phyloP scores from a whole-genome alignment of 495 filamentous ascomycete species.

The Aspergillus bertholletiae region DNA sequence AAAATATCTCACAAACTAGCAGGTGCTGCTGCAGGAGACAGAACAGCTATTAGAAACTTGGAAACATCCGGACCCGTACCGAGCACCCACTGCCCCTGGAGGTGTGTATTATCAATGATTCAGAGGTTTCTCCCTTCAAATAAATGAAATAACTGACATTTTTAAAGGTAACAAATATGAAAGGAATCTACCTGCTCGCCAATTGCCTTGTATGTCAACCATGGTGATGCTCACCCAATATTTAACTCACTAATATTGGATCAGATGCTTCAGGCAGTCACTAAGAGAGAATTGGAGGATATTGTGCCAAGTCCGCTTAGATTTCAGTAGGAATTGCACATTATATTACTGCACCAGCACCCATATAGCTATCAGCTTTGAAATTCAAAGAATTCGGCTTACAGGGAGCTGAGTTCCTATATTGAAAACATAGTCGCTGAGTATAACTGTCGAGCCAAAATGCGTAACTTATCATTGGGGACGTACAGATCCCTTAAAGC shows the following conservation, averaged over 20 bases:
- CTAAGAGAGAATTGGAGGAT: background rate
- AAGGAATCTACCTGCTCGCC: slow-evolving; percentile 79
- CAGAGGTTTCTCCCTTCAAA: background rate
- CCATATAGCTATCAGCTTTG: too few species aligned
- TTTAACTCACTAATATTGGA: background rate
- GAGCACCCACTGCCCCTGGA: slow-evolving; percentile 84
- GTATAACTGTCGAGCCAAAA: background rate
- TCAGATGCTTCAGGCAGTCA: slow-evolving; percentile 13
- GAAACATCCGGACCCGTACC: slow-evolving; percentile 96
- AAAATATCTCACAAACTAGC: background rate
- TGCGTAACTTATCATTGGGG: background rate
- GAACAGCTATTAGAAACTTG: slow-evolving; percentile 85
- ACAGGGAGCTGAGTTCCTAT: too few species aligned
- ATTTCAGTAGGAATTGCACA: background rate
- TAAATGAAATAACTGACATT: slow-evolving; percentile 18
- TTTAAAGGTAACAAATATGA: slow-evolving; percentile 87
- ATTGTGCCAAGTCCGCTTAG: background rate
- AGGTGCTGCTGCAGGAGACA: slow-evolving; percentile 81
- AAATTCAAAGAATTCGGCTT: too few species aligned
- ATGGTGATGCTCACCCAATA: background rate
- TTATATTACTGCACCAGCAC: background rate
- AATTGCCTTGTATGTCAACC: slow-evolving; percentile 70
- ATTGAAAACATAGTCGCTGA: background rate
- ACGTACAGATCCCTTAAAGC: background rate
- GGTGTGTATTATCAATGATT: slow-evolving; percentile 54